Evolutionary conservation across 116 monocot species (phyloP), one percentile per base, ranked within the genome.

Genomic region (Iris pallida): DNA sequence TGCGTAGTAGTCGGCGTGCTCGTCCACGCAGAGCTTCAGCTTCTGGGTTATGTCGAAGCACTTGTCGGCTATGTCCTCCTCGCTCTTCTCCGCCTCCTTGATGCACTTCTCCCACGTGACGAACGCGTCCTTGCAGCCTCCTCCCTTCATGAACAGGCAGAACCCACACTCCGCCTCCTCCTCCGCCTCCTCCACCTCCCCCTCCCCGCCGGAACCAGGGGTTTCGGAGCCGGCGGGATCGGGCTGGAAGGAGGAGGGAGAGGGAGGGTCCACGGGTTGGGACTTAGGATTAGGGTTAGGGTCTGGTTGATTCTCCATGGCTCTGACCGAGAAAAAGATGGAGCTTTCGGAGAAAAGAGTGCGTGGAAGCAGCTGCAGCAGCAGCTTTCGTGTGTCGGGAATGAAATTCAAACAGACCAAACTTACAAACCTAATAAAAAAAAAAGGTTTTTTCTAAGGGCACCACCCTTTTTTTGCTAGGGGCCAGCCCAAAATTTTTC

Each of bases 61-160:
- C 75, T 82, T 82, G 15, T 84, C 86, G 42, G 82, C 82, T 12
- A 89, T 59, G 68, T 93, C 73, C 70, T 86, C 93, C 45, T 75
- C 83, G 8, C 70, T 76, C 63, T 76, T 72, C 78, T 89, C 86
- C 20, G 89, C 93, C 17, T 80, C 83, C 66, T 93, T 73, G 48
- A 89, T 78, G 69, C 93, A 93, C 42, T 80, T 71, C 82, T 93
- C 93, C 89, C 93, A 93, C 8, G 84, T 78, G n/a, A 89, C 59
- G 59, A 93, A 93, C 46, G 14, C 45, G 10, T 89, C 93, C 81
- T 86, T 86, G 81, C 93, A 93, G 10, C 86, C 93, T 5, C 93
- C 89, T 16, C 86, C 84, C 65, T 93, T 93, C 93, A 93, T 93
- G 69, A 84, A 93, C 45, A 93, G 55, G 59, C 93, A 93, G 71